Evolutionary conservation across 352 stramenopile species (phyloP).

Genomic region (Thalassiosira mediterranea): DNA sequence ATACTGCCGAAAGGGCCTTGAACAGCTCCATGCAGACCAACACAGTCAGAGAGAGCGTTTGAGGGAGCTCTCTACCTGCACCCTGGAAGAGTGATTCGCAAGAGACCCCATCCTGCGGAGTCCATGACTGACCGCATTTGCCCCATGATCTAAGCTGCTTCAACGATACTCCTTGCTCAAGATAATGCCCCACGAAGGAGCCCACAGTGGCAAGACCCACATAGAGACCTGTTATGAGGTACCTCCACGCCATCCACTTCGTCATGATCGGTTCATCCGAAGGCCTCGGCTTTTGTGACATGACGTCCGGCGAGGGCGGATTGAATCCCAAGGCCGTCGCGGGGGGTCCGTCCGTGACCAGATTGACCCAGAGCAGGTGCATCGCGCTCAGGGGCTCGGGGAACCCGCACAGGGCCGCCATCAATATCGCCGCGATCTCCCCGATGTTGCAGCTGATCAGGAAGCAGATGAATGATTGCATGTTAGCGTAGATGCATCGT

Average conservation of each 20-base stretch:
- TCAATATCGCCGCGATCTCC: conserved; percentile 98
- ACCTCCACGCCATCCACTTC: conserved; percentile 96
- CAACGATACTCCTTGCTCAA: conserved; percentile 75
- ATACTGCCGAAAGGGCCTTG: conserved; percentile 86
- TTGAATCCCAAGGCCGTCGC: conserved; percentile 99
- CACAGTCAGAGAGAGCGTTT: conserved; percentile 86
- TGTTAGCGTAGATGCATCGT: conserved; percentile 91
- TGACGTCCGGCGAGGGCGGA: conserved; percentile 96
- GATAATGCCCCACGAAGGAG: conserved; percentile 86
- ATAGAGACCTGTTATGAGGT: conserved; percentile 90
- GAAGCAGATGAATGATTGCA: conserved; percentile 99
- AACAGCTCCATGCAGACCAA: conserved; percentile 89
- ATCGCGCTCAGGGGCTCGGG: conserved; percentile 97
- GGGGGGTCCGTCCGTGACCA: conserved; percentile 98
- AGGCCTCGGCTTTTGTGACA: conserved; percentile 93
- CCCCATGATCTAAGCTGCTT: conserved; percentile 82
- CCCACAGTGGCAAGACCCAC: conserved; percentile 89
- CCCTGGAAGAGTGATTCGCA: conserved; percentile 72
- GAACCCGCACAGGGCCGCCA: conserved; percentile 93
- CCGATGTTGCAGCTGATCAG: conserved; percentile 99
- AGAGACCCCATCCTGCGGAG: conserved; percentile 38
- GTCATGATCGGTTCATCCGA: conserved; percentile 98
- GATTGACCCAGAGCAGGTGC: conserved; percentile 99
- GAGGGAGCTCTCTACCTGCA: conserved; percentile 69
- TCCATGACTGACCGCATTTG: conserved; percentile 76